Percentiles rank a stretch among this genome's conserved stretches.
These are phyloP conservation scores for Ceratobasidium sp. DNA, from an alignment of 1,284 basidiomycete genomes.

Conservation along the genomic window DNA sequence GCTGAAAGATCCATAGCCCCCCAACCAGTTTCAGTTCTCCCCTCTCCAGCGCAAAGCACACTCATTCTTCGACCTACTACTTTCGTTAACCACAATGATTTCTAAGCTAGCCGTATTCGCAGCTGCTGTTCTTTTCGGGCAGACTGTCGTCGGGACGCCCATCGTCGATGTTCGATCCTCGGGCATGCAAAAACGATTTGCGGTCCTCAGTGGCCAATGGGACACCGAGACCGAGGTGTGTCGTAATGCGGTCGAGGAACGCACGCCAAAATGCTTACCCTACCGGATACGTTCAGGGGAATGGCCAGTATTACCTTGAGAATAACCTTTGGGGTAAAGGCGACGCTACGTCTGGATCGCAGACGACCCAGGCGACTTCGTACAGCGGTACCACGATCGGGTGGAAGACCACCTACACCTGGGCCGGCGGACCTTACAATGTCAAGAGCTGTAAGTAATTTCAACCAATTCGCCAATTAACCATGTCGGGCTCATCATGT, in stretches of 20 bases:
- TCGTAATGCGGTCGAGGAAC: background rate
- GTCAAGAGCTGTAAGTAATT: slow-evolving; percentile 48
- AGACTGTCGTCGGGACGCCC: background rate
- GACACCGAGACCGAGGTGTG: slow-evolving; percentile 45
- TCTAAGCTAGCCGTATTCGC: slow-evolving; percentile 10
- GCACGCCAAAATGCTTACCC: no score
- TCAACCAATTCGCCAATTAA: no score
- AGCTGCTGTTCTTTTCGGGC: slow-evolving; percentile 1
- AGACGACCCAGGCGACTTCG: slow-evolving; percentile 43
- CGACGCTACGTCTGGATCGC: slow-evolving; percentile 44
- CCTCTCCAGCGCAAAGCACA: no score
- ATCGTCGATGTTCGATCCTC: no score
- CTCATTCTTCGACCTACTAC: background rate
- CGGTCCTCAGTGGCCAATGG: slow-evolving; percentile 41
- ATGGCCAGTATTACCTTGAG: slow-evolving; percentile 25
- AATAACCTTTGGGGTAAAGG: slow-evolving; percentile 46
- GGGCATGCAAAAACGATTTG: slow-evolving; percentile 18
- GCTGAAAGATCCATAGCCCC: no score
- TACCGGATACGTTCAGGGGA: background rate
- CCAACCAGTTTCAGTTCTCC: no score
- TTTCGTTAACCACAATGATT: background rate
- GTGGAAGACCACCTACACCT: slow-evolving; percentile 48
- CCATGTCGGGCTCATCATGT: background rate
- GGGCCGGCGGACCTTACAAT: slow-evolving; percentile 48
- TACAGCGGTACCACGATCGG: slow-evolving; percentile 39